Evolutionary conservation across 768 basidiomycete genomes (phyloP), one percentile per base, ranked within the genome.

Genomic region (Candolleomyces eurysporus): DNA sequence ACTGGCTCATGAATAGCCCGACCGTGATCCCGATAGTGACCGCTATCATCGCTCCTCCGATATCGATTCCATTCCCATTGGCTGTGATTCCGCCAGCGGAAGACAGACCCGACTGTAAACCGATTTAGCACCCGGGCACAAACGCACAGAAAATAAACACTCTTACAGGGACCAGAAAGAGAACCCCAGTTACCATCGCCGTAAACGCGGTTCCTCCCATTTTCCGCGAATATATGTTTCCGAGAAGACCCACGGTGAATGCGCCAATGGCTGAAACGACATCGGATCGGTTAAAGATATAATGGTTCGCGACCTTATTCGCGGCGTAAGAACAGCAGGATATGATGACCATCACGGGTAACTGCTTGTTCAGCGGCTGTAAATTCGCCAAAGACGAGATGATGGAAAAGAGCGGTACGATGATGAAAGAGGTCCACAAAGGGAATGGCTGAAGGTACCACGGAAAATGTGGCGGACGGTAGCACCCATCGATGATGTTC

Each of bases 1-100:
- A 87, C 69, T 92, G 91, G 65, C 91, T 92, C 82, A 90, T 91
- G 76, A 94, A 94, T 48, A 95, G 73, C 17, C 93, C 92, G 54
- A 94, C 91, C 0, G 92, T 94, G 66, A 95, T 94, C 31, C 93
- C 93, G 60, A 94, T 92, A 0, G 91, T 90, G 52, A 94, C 92
- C n/a, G 88, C 84, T 62, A 92, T 91, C 90, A 93, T 93, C 8
- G 92, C 89, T 39, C 87, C 86, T 63, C 92, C 90, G 57, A 94
- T 91, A 65, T 92, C 91, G 63, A 94, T 91, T 22, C 87, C 88
- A 68, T 84, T 86, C 19, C 90, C 91, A 64, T 89, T 88, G 3
- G 89, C 89, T 5, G 89, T 87, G 65, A 94, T 87, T 42, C 91
- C 92, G 54, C 92, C 92, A 1, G 91, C 90, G 72, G 92, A 90